Percentiles rank a stretch among this genome's conserved stretches.
Conservation (phyloP, 2,329 filamentous ascomycete genomes). For the Calonectria pseudoreteaudii region DNA sequence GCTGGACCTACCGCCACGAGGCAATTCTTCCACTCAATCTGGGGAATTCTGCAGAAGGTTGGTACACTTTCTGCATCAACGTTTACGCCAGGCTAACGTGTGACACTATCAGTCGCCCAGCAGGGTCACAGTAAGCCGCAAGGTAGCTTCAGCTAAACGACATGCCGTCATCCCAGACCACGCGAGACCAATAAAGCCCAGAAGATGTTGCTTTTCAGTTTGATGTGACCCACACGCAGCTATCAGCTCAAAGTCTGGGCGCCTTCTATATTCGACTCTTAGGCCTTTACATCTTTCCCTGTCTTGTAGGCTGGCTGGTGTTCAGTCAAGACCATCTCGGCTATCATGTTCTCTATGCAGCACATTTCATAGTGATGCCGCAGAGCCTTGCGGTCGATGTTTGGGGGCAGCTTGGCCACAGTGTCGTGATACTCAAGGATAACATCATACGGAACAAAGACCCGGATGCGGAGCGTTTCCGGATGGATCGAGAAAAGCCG, state of each 20-base stretch:
- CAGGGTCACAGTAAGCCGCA: background rate
- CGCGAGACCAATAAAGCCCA: background rate
- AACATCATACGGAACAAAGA: background rate
- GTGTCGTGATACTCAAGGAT: background rate
- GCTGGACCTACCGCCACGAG: background rate
- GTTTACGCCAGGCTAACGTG: background rate
- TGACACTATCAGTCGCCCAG: background rate
- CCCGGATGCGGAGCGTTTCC: constrained; percentile 29
- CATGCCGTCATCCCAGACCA: background rate
- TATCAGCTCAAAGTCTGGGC: background rate
- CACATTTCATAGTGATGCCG: background rate
- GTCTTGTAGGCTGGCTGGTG: background rate
- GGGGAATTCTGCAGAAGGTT: background rate
- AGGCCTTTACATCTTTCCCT: background rate
- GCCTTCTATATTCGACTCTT: background rate
- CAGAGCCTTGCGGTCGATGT: background rate
- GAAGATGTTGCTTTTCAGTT: background rate
- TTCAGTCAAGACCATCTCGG: background rate
- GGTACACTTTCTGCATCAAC: background rate
- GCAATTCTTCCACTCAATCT: background rate
- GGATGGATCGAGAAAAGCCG: constrained; percentile 41
- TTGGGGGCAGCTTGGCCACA: background rate
- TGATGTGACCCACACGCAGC: background rate
- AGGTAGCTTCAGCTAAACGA: background rate
- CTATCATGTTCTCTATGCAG: background rate